Conservation (phyloP, 163 green algal species). For the Trebouxia gelatinosa region DNA sequence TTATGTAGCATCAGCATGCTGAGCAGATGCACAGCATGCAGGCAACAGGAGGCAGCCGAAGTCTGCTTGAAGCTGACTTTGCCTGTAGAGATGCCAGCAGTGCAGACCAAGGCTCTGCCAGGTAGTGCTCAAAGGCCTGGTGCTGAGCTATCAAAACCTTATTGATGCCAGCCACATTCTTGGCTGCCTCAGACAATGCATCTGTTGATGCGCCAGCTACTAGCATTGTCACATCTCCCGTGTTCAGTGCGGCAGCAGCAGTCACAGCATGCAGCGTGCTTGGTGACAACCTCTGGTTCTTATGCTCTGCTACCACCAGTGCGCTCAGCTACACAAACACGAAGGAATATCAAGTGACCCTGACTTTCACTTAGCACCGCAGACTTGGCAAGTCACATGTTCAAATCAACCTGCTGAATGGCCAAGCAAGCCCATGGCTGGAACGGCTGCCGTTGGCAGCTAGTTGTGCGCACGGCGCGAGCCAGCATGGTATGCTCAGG, state of each 20-base stretch:
- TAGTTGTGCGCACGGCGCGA: no score
- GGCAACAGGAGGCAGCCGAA: background rate
- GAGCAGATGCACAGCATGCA: background rate
- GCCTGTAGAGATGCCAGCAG: conserved; percentile 58
- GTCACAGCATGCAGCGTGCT: conserved; percentile 55
- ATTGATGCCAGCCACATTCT: conserved; percentile 40
- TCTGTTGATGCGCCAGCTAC: conserved; percentile 46
- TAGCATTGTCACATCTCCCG: conserved; percentile 51
- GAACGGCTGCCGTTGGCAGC: no score
- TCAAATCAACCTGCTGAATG: no score
- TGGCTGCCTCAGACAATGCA: conserved; percentile 28
- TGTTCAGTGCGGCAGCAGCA: conserved; percentile 50
- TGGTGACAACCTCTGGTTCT: conserved; percentile 44
- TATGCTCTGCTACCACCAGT: conserved; percentile 68
- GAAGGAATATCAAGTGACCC: no score
- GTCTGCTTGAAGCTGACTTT: conserved; percentile 25
- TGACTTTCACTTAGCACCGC: no score
- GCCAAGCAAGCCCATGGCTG: no score
- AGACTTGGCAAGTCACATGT: no score
- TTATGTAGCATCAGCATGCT: background rate
- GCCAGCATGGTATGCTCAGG: no score
- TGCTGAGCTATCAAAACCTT: conserved; percentile 68
- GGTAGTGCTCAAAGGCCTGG: conserved; percentile 47
- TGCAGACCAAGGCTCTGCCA: conserved; percentile 62
- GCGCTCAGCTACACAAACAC: conserved; percentile 54